These are phyloP conservation scores for Yarrowia bubula DNA, from an alignment of 805 yeast genomes.

Conservation along the genomic window DNA sequence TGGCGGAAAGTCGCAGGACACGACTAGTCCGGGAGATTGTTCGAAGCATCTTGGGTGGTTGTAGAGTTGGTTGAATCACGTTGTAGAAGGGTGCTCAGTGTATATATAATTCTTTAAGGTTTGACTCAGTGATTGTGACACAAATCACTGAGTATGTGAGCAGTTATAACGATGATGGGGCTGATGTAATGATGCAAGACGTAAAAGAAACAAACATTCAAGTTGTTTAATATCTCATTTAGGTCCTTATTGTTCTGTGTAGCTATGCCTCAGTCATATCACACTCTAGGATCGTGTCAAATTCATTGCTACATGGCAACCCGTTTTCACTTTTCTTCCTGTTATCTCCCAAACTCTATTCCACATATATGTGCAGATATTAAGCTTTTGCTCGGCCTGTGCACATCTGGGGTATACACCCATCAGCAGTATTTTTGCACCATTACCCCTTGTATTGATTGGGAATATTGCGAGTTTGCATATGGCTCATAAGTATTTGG, in stretches of 20 bases:
- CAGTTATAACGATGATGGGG: background rate
- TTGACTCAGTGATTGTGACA: conserved; percentile 25
- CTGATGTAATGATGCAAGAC: background rate
- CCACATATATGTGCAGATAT: background rate
- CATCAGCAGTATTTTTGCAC: no score
- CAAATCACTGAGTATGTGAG: conserved; percentile 10
- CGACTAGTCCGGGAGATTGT: conserved; percentile 9
- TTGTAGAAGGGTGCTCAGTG: background rate
- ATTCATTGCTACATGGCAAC: background rate
- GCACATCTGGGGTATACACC: background rate
- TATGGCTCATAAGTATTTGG: no score
- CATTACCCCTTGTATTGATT: no score
- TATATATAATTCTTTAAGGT: conserved; percentile 18
- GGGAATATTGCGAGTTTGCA: no score
- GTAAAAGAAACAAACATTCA: no score
- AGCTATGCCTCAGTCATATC: no score
- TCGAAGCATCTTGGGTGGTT: conserved; percentile 11
- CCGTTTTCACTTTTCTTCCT: background rate
- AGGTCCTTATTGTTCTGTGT: no score
- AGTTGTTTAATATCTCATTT: no score
- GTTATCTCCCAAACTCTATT: background rate
- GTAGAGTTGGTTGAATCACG: background rate
- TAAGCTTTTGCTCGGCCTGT: background rate
- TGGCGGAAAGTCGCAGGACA: conserved; percentile 21
- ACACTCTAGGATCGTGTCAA: background rate